Conservation (phyloP, 116 monocot genomes). For the Phalaenopsis hybrid region DNA sequence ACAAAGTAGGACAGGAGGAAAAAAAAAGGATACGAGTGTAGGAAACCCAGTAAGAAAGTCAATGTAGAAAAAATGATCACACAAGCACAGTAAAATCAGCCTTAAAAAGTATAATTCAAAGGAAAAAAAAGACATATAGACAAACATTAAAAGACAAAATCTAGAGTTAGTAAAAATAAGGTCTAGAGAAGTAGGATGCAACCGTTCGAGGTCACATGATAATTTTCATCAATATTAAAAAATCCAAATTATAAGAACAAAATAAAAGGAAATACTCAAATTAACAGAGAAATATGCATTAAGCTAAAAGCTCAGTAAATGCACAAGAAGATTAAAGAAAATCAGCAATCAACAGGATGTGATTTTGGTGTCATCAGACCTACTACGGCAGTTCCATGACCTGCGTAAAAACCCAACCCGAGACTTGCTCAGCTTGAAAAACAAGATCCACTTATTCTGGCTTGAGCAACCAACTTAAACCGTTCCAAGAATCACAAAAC, state of each 20-base stretch:
- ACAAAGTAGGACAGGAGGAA: background rate
- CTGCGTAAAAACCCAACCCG: background rate
- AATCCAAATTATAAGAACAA: background rate
- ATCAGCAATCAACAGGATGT: background rate
- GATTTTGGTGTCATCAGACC: background rate
- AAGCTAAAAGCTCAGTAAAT: background rate
- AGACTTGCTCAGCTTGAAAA: background rate
- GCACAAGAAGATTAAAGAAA: background rate
- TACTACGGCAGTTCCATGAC: background rate
- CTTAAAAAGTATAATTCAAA: background rate
- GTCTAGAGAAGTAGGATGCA: background rate
- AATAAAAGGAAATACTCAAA: background rate
- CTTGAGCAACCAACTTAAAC: background rate
- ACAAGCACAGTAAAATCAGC: background rate
- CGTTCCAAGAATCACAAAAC: background rate
- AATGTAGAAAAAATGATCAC: background rate
- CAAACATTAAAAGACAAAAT: background rate
- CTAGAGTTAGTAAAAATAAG: background rate
- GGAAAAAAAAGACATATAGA: background rate
- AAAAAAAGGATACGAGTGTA: background rate
- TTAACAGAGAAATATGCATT: background rate
- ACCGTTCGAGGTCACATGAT: background rate
- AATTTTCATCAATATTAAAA: background rate
- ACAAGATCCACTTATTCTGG: background rate
- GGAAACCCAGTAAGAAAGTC: background rate